Evolutionary conservation across 1,284 basidiomycete species (phyloP).

Genomic region (Rhodotorula mucilaginosa): DNA sequence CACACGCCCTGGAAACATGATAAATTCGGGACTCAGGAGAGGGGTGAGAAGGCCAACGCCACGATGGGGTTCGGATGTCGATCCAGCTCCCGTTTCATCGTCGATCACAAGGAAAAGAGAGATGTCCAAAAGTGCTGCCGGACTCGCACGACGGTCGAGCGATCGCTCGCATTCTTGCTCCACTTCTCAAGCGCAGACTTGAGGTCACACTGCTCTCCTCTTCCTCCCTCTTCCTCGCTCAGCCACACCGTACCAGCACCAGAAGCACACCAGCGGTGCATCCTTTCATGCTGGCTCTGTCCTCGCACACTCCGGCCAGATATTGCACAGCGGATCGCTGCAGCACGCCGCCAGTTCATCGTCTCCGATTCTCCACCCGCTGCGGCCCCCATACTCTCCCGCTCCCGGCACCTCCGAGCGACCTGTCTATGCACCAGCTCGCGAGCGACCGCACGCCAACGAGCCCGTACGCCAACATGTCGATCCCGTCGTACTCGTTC

Average conservation of each 20-base stretch:
- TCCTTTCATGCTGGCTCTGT: neutral
- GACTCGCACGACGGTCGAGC: too few species aligned
- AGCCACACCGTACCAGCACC: neutral
- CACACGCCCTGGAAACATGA: too few species aligned
- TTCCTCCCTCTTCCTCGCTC: neutral
- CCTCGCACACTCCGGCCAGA: neutral
- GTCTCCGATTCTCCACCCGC: neutral
- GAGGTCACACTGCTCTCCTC: neutral
- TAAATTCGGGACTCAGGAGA: too few species aligned
- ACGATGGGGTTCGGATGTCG: too few species aligned
- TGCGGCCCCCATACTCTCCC: neutral
- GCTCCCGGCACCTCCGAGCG: neutral
- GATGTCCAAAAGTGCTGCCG: too few species aligned
- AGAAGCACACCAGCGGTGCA: neutral
- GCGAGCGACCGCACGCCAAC: neutral
- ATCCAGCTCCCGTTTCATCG: too few species aligned
- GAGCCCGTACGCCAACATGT: constrained; percentile 12
- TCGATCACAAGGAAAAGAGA: too few species aligned
- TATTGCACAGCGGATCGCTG: too few species aligned
- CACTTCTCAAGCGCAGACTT: too few species aligned
- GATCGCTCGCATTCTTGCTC: neutral
- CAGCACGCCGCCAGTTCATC: neutral
- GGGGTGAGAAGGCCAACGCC: too few species aligned
- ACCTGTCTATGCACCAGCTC: constrained; percentile 4
- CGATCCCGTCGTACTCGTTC: neutral